Evolutionary conservation across 1,284 basidiomycete species (phyloP), one percentile per base, ranked within the genome.

Genomic region (Caloboletus inedulis): DNA sequence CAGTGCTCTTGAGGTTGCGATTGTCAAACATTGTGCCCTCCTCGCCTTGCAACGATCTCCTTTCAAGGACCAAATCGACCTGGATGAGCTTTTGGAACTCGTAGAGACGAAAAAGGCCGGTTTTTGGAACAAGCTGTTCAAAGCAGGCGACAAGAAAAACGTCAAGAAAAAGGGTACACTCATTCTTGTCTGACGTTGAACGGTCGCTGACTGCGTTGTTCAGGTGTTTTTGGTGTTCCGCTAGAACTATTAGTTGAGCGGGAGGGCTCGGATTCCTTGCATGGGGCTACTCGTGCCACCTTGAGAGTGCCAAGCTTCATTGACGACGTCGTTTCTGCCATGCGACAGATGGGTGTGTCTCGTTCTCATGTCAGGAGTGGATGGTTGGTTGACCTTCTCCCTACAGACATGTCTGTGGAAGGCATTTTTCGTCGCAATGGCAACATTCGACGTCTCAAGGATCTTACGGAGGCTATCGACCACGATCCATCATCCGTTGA

Each of bases 341-440:
- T 99, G 96, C 82, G 91, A 67, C 95, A 98, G 72, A 98, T 98
- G 96, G 96, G 94, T 95, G 58, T 65, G 90, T 79, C 2, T 27
- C 23, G 21, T 27, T 52, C 29, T 55, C 27, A 19, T 51, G 43
- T 40, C 34, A 37, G 19, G 42, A 44, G 49, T 29, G 19, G 29
- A 29, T 53, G 27, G 42, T 51, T 45, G 39, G 52, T 41, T 19
- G 19, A 52, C 43, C 5, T 30, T 45, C 43, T n/a, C 18, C 34
- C 51, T 49, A 13, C 61, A 96, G 94, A 99, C 72, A 93, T 99
- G 89, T 98, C 96, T 5, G 81, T 99, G 35, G 97, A 99, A 72
- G 96, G 96, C 55, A 97, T 99, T 58, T 99, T 99, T 81, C 84
- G 96, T 49, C 95, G 97, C 76, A 98, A 98, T 68, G 96, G 96